Percentiles rank a stretch among this genome's conserved stretches.
Conservation (phyloP, 768 basidiomycete species). For the Dioszegia hungarica region DNA sequence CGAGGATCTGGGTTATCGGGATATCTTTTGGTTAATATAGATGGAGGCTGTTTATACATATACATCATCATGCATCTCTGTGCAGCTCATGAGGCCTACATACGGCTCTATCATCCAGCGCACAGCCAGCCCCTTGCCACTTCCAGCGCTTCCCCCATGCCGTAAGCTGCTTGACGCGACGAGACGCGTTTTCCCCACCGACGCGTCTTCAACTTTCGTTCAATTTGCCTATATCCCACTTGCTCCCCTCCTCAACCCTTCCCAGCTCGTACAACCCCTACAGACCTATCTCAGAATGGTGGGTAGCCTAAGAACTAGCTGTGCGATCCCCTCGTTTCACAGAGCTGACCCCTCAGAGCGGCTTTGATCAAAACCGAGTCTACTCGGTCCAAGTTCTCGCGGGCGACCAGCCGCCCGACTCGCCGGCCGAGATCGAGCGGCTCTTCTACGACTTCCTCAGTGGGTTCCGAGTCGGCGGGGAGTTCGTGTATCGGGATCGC, state of each 20-base stretch:
- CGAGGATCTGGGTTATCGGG: neutral
- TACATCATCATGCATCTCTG: neutral
- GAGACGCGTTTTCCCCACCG: too few relatives aligned
- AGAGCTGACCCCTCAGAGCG: neutral
- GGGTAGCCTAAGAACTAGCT: too few relatives aligned
- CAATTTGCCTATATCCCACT: too few relatives aligned
- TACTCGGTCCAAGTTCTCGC: slow-evolving; percentile 77
- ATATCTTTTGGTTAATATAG: neutral
- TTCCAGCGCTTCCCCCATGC: too few relatives aligned
- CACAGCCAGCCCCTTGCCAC: too few relatives aligned
- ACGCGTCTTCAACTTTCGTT: too few relatives aligned
- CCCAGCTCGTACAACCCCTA: too few relatives aligned
- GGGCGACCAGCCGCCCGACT: slow-evolving; percentile 58
- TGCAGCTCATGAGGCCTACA: neutral
- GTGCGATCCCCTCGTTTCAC: too few relatives aligned
- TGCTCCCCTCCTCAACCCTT: too few relatives aligned
- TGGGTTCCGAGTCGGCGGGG: slow-evolving; percentile 79
- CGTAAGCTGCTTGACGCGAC: too few relatives aligned
- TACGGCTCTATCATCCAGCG: too few relatives aligned
- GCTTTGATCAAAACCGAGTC: slow-evolving; percentile 56
- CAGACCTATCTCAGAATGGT: too few relatives aligned
- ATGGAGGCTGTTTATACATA: neutral
- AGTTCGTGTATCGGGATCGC: slow-evolving; percentile 90
- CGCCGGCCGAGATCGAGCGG: slow-evolving; percentile 74
- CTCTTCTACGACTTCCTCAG: slow-evolving; percentile 78